Percentiles rank a stretch among this genome's conserved stretches.
phyloP scores from a whole-genome alignment of 768 basidiomycete species.

The Kwoniella sp. region DNA sequence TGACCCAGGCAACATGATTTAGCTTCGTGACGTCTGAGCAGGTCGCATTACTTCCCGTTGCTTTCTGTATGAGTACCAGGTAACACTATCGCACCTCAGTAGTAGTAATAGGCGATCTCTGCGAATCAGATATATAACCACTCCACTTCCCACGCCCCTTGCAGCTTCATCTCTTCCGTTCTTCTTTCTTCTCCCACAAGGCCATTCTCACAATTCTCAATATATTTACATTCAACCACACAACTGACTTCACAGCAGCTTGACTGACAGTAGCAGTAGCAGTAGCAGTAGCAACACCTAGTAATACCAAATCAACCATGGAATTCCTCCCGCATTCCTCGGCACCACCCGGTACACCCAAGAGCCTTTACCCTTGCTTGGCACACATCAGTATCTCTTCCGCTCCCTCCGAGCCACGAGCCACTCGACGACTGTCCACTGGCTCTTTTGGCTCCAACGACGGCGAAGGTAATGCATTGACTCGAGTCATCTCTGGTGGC shows the following conservation, averaged over 20 bases:
- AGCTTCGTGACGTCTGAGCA: not conserved
- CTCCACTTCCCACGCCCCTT: not conserved
- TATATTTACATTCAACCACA: not conserved
- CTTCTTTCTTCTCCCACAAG: not conserved
- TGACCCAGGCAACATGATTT: not conserved
- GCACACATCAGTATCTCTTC: conserved; percentile 44
- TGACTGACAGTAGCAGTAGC: no score
- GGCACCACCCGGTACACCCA: conserved; percentile 20
- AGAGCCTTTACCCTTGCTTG: conserved; percentile 47
- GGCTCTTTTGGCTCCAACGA: conserved; percentile 27
- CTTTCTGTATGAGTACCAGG: no score
- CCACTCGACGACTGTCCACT: conserved; percentile 33
- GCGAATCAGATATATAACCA: not conserved
- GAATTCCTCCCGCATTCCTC: conserved; percentile 33
- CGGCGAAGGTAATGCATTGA: conserved; percentile 31
- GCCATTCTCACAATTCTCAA: not conserved
- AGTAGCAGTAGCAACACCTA: no score
- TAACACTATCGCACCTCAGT: no score
- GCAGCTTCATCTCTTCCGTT: not conserved
- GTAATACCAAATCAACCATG: no score
- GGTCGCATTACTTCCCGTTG: no score
- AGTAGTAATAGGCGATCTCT: no score
- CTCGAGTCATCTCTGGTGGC: conserved; percentile 35
- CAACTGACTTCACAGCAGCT: not conserved
- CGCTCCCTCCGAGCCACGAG: conserved; percentile 6